Conservation (phyloP, 176 grass and related monocot species). For the Oryza meyeriana region DNA sequence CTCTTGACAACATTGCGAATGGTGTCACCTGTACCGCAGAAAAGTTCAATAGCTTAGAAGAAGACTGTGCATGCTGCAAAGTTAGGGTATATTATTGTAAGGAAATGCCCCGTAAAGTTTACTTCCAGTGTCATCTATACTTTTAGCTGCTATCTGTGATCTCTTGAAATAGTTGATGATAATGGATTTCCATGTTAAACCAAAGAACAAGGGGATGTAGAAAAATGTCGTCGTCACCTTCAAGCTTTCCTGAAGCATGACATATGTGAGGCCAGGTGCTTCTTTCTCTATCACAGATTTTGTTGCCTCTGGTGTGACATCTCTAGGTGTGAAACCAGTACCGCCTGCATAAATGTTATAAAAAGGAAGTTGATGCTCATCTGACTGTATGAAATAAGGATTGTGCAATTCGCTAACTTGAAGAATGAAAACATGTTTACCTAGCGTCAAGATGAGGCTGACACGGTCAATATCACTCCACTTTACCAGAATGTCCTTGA, state of each 20-base stretch:
- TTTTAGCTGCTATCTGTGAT: neutral
- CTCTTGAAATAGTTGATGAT: neutral
- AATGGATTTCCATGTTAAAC: neutral
- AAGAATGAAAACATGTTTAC: constrained; percentile 35
- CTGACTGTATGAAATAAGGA: constrained; percentile 8
- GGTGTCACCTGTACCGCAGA: constrained; percentile 62
- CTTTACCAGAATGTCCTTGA: constrained; percentile 55
- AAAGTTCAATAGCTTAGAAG: neutral
- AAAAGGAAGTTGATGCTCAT: neutral
- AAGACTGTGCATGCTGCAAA: neutral
- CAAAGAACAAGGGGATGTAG: neutral
- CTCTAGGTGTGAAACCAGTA: constrained; percentile 90
- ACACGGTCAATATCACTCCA: constrained; percentile 73
- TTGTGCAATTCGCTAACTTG: neutral
- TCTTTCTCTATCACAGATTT: constrained; percentile 89
- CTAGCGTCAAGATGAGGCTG: constrained; percentile 91
- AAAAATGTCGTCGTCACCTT: constrained; percentile 45
- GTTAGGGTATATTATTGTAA: neutral
- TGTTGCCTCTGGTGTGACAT: constrained; percentile 89
- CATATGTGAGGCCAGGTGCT: constrained; percentile 69
- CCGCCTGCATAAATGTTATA: constrained; percentile 52
- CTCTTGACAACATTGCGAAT: constrained; percentile 89
- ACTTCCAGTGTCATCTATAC: neutral
- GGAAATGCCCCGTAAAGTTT: neutral
- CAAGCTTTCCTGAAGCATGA: constrained; percentile 90